phyloP scores from a whole-genome alignment of 1,284 basidiomycete genomes.

The Cryptococcus wingfieldii region DNA sequence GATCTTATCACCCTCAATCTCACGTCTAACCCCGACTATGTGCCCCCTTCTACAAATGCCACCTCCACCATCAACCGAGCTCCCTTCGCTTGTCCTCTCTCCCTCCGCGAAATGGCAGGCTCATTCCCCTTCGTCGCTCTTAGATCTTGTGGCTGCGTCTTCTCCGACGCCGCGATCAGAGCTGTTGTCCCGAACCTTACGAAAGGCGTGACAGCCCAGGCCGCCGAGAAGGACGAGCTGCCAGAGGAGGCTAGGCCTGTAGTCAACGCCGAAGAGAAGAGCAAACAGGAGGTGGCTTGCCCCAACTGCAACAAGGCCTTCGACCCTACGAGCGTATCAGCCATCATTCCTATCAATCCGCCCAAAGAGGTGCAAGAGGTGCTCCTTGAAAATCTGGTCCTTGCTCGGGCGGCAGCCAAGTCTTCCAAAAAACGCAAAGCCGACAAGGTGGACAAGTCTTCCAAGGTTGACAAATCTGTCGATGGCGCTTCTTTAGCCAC shows the following conservation, averaged over 20 bases:
- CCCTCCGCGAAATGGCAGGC: conserved; percentile 91
- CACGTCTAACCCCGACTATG: conserved; percentile 61
- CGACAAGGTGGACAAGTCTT: conserved; percentile 21
- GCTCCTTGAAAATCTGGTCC: conserved; percentile 37
- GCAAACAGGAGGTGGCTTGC: conserved; percentile 29
- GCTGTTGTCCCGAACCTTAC: conserved; percentile 38
- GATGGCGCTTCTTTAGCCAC: not conserved
- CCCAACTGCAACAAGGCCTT: conserved; percentile 46
- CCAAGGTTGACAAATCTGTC: not conserved
- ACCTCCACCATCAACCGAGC: conserved; percentile 53
- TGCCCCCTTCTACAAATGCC: conserved; percentile 36
- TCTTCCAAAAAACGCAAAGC: conserved; percentile 41
- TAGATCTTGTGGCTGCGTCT: conserved; percentile 74
- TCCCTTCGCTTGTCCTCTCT: conserved; percentile 81
- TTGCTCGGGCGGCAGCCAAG: conserved; percentile 37
- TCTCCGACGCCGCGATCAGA: conserved; percentile 39
- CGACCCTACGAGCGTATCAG: conserved; percentile 24
- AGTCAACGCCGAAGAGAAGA: conserved; percentile 4
- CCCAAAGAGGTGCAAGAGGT: conserved; percentile 37
- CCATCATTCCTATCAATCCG: conserved; percentile 43
- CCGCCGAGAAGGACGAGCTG: conserved; percentile 10
- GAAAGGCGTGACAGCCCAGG: conserved; percentile 13
- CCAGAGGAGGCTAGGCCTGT: conserved; percentile 19
- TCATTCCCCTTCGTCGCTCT: conserved; percentile 78
- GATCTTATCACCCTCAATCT: conserved; percentile 79